phyloP scores from a whole-genome alignment of 495 filamentous ascomycete species.

The Aeminium ludgeri region DNA sequence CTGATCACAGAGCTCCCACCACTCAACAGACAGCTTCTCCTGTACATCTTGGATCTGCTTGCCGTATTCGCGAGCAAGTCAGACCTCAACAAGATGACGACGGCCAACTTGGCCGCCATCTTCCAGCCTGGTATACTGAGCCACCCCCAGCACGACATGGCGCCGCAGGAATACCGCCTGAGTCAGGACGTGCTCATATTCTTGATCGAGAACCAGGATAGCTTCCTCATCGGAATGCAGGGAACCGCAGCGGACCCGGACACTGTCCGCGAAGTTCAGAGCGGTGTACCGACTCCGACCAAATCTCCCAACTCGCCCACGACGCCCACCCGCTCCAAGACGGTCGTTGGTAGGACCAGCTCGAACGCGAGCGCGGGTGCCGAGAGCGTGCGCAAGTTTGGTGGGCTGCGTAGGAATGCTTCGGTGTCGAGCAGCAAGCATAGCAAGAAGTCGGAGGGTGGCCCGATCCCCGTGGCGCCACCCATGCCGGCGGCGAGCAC shows the following conservation, averaged over 20 bases:
- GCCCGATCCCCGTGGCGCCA: slow-evolving; percentile 56
- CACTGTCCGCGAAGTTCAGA: slow-evolving; percentile 70
- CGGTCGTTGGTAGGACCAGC: slow-evolving; percentile 50
- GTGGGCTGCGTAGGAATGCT: slow-evolving; percentile 65
- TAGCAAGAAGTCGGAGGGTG: slow-evolving; percentile 47
- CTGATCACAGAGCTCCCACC: slow-evolving; percentile 86
- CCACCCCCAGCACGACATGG: slow-evolving; percentile 88
- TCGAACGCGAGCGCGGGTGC: slow-evolving; percentile 78
- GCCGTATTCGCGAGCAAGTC: slow-evolving; percentile 97
- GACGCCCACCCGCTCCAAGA: slow-evolving; percentile 35
- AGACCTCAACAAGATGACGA: slow-evolving; percentile 91
- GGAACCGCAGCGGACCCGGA: slow-evolving; percentile 78
- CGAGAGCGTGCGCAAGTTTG: slow-evolving; percentile 67
- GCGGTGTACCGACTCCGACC: slow-evolving; percentile 36
- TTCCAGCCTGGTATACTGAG: slow-evolving; percentile 95
- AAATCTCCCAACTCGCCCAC: slow-evolving; percentile 32
- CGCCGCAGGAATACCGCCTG: slow-evolving; percentile 76
- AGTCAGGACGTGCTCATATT: slow-evolving; percentile 97
- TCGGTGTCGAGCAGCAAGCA: slow-evolving; percentile 53
- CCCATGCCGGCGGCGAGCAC: slow-evolving; percentile 31
- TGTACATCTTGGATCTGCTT: slow-evolving; percentile 95
- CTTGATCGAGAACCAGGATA: slow-evolving; percentile 82
- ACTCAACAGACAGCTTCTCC: slow-evolving; percentile 81
- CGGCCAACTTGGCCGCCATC: slow-evolving; percentile 87
- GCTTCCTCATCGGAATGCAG: slow-evolving; percentile 69